Evolutionary conservation across 768 basidiomycete species (phyloP).

Genomic region (Boletus bicolor): DNA sequence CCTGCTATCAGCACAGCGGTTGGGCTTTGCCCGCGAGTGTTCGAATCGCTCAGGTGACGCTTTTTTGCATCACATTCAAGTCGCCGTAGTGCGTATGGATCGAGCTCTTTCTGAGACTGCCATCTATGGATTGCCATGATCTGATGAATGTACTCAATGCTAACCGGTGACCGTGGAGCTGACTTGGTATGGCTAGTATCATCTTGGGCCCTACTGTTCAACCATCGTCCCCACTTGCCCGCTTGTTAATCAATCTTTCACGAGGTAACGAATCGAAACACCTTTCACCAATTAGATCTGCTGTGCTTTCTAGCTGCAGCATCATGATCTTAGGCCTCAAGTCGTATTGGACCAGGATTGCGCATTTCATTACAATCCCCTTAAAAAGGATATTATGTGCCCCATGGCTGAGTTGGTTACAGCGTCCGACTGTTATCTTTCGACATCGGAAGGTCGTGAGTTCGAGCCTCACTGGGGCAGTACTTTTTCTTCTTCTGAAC

Average conservation of each 20-base stretch:
- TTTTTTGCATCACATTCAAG: conserved; percentile 28
- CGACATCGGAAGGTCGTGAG: conserved; percentile 63
- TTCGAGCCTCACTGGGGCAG: conserved; percentile 68
- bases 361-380: not conserved
- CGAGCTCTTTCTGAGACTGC: not conserved
- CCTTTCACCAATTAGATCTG: not conserved
- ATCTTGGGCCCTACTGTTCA: not conserved
- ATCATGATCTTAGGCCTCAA: not conserved
- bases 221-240: not conserved
- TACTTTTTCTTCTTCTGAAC: not conserved
- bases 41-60: conserved; percentile 62
- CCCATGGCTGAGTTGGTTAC: conserved; percentile 78
- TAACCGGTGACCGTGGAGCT: not conserved
- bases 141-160: no score
- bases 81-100: no score
- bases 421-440: conserved; percentile 68
- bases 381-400: conserved; percentile 31
- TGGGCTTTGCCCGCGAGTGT: conserved; percentile 61
- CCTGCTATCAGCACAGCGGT: conserved; percentile 61
- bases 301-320: not conserved
- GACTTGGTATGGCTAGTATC: not conserved
- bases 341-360: no score
- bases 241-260: not conserved
- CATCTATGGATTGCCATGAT: not conserved
- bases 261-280: not conserved